phyloP scores from a whole-genome alignment of 2,329 filamentous ascomycete species.

The Magnaporthales sp. region DNA sequence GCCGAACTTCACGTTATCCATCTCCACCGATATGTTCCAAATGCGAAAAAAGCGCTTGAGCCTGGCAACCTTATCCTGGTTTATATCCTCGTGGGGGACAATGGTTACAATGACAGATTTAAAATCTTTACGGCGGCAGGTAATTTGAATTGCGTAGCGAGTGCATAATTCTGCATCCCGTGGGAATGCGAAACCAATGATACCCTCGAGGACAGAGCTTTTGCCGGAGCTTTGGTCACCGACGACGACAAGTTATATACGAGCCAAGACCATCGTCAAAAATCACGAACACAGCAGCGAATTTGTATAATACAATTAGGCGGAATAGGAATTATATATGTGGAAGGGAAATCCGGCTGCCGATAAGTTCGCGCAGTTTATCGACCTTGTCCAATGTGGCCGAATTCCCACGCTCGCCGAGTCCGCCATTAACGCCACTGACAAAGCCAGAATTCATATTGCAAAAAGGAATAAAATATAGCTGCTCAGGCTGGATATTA shows the following conservation, averaged over 20 bases:
- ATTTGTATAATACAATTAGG: neutral
- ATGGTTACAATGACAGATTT: slow-evolving; percentile 32
- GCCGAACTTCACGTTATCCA: neutral
- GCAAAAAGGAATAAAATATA: neutral
- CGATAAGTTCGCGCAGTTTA: slow-evolving; percentile 17
- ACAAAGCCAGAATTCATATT: neutral
- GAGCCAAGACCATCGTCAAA: slow-evolving; percentile 11
- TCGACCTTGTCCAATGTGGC: slow-evolving; percentile 17
- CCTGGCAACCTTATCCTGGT: slow-evolving; percentile 9
- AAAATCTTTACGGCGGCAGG: slow-evolving; percentile 25
- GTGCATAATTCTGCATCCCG: slow-evolving; percentile 35
- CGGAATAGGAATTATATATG: slow-evolving; percentile 8
- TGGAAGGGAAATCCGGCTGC: slow-evolving; percentile 16
- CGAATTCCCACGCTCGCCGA: slow-evolving; percentile 9
- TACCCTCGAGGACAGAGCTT: slow-evolving; percentile 71
- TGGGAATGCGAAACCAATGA: slow-evolving; percentile 41
- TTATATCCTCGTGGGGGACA: slow-evolving; percentile 17
- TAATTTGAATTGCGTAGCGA: slow-evolving; percentile 39
- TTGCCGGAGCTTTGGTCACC: slow-evolving; percentile 83
- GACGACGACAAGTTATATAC: slow-evolving; percentile 66
- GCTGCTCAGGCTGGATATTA: neutral
- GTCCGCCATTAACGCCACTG: neutral
- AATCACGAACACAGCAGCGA: neutral
- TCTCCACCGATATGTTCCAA: neutral
- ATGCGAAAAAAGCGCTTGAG: slow-evolving; percentile 9